Evolutionary conservation across 768 basidiomycete species (phyloP).

Genomic region (Agaricus subrufescens): DNA sequence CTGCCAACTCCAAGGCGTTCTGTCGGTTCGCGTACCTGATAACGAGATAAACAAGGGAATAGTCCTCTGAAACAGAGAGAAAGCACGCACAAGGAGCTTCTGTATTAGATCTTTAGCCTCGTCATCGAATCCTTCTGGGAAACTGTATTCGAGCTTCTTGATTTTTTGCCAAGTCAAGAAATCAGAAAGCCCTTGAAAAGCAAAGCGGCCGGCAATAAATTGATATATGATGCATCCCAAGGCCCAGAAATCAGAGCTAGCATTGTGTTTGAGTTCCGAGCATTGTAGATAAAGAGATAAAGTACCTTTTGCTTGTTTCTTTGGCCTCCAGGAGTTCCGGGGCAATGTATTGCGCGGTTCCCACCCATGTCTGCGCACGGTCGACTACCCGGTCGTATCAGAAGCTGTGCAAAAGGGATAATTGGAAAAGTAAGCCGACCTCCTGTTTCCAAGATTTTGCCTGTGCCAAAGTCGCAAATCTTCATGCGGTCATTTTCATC

Average conservation of each 20-base stretch:
- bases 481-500: conserved; percentile 84
- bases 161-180: conserved; percentile 96
- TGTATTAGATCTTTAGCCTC: conserved; percentile 78
- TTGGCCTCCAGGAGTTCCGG: conserved; percentile 55
- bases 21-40: conserved; percentile 51
- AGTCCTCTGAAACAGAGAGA: background rate
- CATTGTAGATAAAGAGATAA: conserved; percentile 1
- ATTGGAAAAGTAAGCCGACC: conserved; percentile 2
- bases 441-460: conserved; percentile 5
- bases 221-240: conserved; percentile 93
- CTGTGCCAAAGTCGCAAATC: conserved; percentile 96
- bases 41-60: background rate
- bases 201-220: conserved; percentile 86
- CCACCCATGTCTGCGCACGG: conserved; percentile 28
- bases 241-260: conserved; percentile 92
- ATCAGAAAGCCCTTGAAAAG: conserved; percentile 88
- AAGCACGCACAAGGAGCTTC: conserved; percentile 59
- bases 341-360: conserved; percentile 23
- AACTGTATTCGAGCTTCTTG: conserved; percentile 79
- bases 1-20: conserved; percentile 51
- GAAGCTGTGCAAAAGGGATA: background rate
- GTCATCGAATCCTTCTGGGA: conserved; percentile 82
- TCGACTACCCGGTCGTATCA: conserved; percentile 13
- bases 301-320: conserved; percentile 74
- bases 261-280: conserved; percentile 11